Base-by-base conservation (phyloP, 768 basidiomycete genomes). In the Leccinum uliginosum region DNA sequence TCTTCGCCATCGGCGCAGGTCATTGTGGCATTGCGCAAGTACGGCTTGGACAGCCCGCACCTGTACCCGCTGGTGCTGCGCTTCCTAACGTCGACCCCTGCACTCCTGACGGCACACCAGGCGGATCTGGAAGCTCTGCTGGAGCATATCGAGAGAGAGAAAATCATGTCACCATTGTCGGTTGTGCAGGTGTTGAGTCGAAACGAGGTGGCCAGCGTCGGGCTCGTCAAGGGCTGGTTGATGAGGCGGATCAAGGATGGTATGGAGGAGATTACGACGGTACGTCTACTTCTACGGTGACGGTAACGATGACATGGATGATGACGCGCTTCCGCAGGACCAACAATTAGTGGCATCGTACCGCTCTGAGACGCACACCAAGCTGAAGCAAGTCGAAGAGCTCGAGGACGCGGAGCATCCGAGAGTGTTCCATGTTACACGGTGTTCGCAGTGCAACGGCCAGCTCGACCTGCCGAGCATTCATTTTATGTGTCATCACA, bases 401-500 rank as follows among this genome's bases (percentile, higher is more conserved):
- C 80, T 98, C 17, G 81, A 86, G 5, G 88, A 96, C 71, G 78
- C 85, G 7, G 82, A 85, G 21, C 81, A 85, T 52, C 90, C 97
- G 1, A 82, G 84, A 19, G 89, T 98, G 21, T 97, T 98, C 78
- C 94, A 98, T 67, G 91, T 96, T 58, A 95, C 94, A 8, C 80
- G 93, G 43, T 98, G 97, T 71, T 87, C 95, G 21, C 81, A 86
- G 4, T 98, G 97, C 70, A 81, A 86, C 15, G 91, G 87, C 1
- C 91, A 90, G 63, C 83, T 98, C 58, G 95, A 98, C 69, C 82
- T 98, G 10, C 96, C 97, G 0, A 89, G 84, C 61, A 80, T 98
- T 6, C 95, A 98, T 71, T 98, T 98, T 67, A 97, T 98, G 96
- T 99, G 96, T 73, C 86, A 88, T 65, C 97, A 98, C 69, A 93